Base-by-base conservation (phyloP, 1,284 basidiomycete genomes). In the Inonotus obliquus region DNA sequence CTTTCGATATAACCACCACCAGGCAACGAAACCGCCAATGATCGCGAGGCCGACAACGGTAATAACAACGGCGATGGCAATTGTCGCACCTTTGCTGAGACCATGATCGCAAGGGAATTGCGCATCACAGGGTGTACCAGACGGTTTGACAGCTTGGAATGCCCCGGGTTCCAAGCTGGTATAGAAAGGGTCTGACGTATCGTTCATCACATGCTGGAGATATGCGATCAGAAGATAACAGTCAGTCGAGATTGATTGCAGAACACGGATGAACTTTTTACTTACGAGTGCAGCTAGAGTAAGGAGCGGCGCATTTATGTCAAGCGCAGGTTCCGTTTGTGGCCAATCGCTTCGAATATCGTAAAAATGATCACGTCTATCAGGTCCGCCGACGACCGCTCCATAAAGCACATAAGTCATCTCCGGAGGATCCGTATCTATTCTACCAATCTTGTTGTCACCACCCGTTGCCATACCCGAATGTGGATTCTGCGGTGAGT, bases 401-500 rank as follows among this genome's bases (percentile, higher is more conserved):
- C 95, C 95, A 69, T 94, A 96, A 2, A 97, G 75, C 2, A 91
- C 81, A 69, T 94, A 84, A 0, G 85, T 81, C 72, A 91, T 87
- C 61, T 83, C 73, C 7, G 76, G 75, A 0, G 94, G 94, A 45
- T 79, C 80, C 4, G 82, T 89, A 70, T 96, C 84, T 67, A 97
- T 88, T 53, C 81, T 73, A 44, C 69, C 74, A 62, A 91, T 81
- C 67, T 87, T 77, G 37, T 57, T 78, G 4, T 7, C 17, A 0
- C 92, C 94, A 44, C 94, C 94, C 59, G 88, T 89, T 0, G 95
- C 89, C 73, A 90, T 79, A 1, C 92, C 94, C 6, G 90, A 92
- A 71, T 96, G 92, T 0, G 94, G 94, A 72, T 96, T 96, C 54
- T 81, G 74, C 0, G 94, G 92, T 21, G 93, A 91, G 74, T 96